Percentiles rank a stretch among this genome's conserved stretches.
Conservation (phyloP, 225 moss, liverwort and hornwort genomes). For the Bryum argenteum region DNA sequence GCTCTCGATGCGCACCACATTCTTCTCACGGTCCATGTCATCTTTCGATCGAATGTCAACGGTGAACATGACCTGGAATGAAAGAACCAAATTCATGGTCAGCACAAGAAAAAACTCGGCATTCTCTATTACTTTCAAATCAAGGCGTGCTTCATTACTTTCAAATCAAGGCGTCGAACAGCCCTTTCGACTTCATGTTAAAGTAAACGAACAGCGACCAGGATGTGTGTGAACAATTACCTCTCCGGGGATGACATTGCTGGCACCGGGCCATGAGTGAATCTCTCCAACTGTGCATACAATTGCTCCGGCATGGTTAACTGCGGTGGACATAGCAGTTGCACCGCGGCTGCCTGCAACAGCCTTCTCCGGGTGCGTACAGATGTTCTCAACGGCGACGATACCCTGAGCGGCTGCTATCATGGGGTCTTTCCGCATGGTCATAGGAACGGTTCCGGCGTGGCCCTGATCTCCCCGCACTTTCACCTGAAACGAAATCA, state of each 20-base stretch:
- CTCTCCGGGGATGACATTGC: constrained; percentile 98
- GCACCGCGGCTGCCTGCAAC: constrained; percentile 54
- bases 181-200: neutral
- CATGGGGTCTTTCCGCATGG: constrained; percentile 95
- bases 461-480: constrained; percentile 86
- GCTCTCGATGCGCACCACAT: constrained; percentile 66
- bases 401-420: constrained; percentile 87
- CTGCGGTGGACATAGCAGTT: constrained; percentile 40
- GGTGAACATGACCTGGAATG: constrained; percentile 74
- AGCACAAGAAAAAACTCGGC: neutral
- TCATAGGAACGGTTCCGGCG: constrained; percentile 97
- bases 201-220: neutral
- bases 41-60: constrained; percentile 83
- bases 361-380: constrained; percentile 68
- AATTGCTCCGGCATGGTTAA: constrained; percentile 47
- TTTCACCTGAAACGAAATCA: constrained; percentile 56
- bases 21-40: constrained; percentile 62
- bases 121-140: neutral
- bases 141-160: too few relatives aligned
- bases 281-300: constrained; percentile 98
- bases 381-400: constrained; percentile 79
- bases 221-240: constrained; percentile 22
- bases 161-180: neutral
- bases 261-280: constrained; percentile 87
- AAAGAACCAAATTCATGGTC: neutral